These are phyloP conservation scores for Coffea humblotiana DNA, from an alignment of 305 asterid genomes.

Conservation along the genomic window DNA sequence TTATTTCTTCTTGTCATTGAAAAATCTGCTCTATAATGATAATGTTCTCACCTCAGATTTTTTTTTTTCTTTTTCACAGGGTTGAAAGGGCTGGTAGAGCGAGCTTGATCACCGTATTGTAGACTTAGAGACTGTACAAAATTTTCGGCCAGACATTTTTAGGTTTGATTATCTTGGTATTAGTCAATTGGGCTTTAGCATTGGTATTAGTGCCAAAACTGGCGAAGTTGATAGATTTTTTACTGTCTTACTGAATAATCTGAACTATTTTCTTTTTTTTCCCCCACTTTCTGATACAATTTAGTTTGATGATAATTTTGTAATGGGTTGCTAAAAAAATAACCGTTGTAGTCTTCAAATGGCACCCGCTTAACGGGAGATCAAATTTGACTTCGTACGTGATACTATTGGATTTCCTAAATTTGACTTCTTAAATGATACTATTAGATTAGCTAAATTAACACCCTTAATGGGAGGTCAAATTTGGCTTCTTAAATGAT, in stretches of 20 bases:
- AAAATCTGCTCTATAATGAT: neutral
- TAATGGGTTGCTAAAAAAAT: neutral
- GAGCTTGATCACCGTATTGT: neutral
- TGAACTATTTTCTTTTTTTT: neutral
- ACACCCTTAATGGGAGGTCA: neutral
- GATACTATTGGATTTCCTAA: neutral
- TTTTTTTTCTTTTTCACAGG: neutral
- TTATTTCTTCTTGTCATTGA: neutral
- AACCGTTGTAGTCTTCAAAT: neutral
- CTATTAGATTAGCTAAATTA: no score
- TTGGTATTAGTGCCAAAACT: neutral
- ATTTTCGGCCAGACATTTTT: neutral
- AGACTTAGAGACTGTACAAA: slow-evolving; percentile 2
- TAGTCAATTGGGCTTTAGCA: neutral
- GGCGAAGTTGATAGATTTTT: neutral
- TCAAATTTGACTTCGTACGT: neutral
- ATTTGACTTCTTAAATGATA: neutral
- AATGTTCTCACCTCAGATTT: neutral
- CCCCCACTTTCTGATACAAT: neutral
- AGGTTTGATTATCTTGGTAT: neutral
- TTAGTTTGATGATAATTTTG: neutral
- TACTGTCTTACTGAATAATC: neutral
- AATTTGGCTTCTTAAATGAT: no score
- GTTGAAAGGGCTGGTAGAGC: neutral
- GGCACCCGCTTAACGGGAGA: neutral